Base-by-base conservation (phyloP, 2,329 filamentous ascomycete species). In the Curvularia hawaiiensis region DNA sequence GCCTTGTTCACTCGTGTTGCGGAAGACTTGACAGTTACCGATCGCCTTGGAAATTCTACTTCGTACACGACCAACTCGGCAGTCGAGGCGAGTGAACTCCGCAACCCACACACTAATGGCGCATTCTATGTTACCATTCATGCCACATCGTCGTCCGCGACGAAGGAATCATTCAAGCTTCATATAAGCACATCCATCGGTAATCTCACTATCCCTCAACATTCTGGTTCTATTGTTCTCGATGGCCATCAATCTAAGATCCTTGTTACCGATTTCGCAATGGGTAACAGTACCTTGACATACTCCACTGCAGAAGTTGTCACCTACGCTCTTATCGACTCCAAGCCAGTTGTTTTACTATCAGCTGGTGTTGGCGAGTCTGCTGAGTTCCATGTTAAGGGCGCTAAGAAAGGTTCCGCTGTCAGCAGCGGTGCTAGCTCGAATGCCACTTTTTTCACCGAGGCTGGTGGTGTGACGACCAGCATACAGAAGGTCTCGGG, bases 191-290 rank as follows among this genome's bases (percentile, higher is more conserved):
- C 86, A 0, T 86, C 85, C 0, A 75, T 76, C 16, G 86, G 86
- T 1, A 71, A 78, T 5, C 59, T 87, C 9, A 83, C 79, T 0
- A 78, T 88, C 14, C 85, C 86, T 1, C 80, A 82, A 54, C 77
- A 80, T 45, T 79, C 76, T 2, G 77, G 77, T 0, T 67, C 71
- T 0, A 80, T 87, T 44, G 76, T 81, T 6, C 78, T 89, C 40
- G 82, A 87, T 54, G 86, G 86, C 1, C 83, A 86, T 38, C 83
- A 87, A 54, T 82, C 85, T 8, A 88, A 88, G 77, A 83, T 88
- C 16, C 70, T 88, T 3, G 83, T 85, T 0, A 85, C 85, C 0
- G 85, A 88, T 62, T 88, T 87, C 55, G 69, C 61, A 1, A 81
- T 87, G 39, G 85, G 85, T 1, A 69, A 74, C 8, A 76, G 83